Conservation (phyloP, 2,329 filamentous ascomycete genomes). For the Nannizzia gypsea region DNA sequence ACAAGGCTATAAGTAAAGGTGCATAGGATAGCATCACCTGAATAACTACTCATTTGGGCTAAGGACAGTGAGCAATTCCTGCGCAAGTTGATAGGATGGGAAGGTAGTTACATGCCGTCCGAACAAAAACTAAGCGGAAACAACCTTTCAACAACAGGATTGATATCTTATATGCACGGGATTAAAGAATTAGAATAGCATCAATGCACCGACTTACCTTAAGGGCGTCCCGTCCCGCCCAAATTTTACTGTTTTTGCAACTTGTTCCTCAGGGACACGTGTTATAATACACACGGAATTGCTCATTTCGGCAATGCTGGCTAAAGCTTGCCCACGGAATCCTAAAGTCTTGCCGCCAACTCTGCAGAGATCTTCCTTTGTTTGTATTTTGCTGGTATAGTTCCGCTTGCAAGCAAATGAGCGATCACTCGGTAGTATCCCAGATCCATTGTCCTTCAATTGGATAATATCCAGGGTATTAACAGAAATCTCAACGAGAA, state of each 20-base stretch:
- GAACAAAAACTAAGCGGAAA: no score
- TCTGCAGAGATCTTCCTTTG: conserved; percentile 43
- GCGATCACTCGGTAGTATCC: conserved; percentile 47
- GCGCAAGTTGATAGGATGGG: no score
- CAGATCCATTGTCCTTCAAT: conserved; percentile 52
- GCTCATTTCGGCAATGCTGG: conserved; percentile 49
- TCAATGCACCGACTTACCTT: conserved; percentile 25
- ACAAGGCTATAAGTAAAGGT: neutral
- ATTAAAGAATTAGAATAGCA: neutral
- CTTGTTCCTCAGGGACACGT: conserved; percentile 44
- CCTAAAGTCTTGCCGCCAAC: conserved; percentile 48
- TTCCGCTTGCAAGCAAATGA: conserved; percentile 44
- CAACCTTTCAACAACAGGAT: no score
- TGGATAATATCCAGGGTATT: conserved; percentile 53
- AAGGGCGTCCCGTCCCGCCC: conserved; percentile 38
- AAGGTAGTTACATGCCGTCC: no score
- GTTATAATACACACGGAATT: conserved; percentile 43
- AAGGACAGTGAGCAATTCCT: no score
- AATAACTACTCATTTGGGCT: no score
- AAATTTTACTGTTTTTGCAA: conserved; percentile 42
- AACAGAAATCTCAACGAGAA: conserved; percentile 46
- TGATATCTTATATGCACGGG: no score
- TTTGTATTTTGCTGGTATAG: conserved; percentile 53
- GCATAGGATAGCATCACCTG: neutral
- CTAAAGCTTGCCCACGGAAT: conserved; percentile 54